A percentile compares a stretch with the other conserved stretches of the same genome.
Evolutionary conservation across 2,329 filamentous ascomycete species (phyloP).

Genomic region (Fusarium circinatum): DNA sequence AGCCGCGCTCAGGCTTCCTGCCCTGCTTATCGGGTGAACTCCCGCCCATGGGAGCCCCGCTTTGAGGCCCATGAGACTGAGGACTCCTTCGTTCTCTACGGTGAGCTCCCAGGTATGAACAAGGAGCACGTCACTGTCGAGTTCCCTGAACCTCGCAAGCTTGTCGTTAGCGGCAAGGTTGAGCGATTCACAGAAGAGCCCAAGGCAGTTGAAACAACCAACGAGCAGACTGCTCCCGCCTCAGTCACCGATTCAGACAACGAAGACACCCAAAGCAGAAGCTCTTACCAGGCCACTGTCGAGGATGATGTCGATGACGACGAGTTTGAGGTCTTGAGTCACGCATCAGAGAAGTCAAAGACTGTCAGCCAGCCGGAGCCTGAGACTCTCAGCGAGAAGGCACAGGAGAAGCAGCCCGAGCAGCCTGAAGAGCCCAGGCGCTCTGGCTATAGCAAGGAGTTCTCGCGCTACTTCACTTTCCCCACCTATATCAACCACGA

Average conservation of each 20-base stretch:
- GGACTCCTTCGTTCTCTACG: slow-evolving; percentile 75
- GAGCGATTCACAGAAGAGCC: slow-evolving; percentile 62
- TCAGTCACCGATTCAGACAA: neutral
- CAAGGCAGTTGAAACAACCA: neutral
- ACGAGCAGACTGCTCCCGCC: neutral
- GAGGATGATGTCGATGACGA: slow-evolving; percentile 22
- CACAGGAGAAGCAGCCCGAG: slow-evolving; percentile 43
- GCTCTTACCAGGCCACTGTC: slow-evolving; percentile 22
- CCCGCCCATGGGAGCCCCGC: slow-evolving; percentile 12
- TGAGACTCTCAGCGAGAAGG: neutral
- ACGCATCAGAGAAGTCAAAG: slow-evolving; percentile 16
- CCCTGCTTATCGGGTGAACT: neutral
- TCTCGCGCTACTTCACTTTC: slow-evolving; percentile 73
- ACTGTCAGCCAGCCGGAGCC: neutral
- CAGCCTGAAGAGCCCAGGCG: slow-evolving; percentile 48
- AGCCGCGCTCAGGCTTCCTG: slow-evolving; percentile 37
- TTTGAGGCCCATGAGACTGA: slow-evolving; percentile 48
- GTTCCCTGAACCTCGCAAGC: slow-evolving; percentile 76
- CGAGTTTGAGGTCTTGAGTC: slow-evolving; percentile 20
- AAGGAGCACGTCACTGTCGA: slow-evolving; percentile 79
- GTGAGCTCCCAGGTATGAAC: slow-evolving; percentile 77
- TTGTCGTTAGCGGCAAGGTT: slow-evolving; percentile 73
- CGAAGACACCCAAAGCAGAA: slow-evolving; percentile 21
- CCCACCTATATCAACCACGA: slow-evolving; percentile 69
- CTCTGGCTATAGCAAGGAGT: slow-evolving; percentile 57